phyloP scores from a whole-genome alignment of 2,329 filamentous ascomycete genomes.

The Zymoseptoria brevis region DNA sequence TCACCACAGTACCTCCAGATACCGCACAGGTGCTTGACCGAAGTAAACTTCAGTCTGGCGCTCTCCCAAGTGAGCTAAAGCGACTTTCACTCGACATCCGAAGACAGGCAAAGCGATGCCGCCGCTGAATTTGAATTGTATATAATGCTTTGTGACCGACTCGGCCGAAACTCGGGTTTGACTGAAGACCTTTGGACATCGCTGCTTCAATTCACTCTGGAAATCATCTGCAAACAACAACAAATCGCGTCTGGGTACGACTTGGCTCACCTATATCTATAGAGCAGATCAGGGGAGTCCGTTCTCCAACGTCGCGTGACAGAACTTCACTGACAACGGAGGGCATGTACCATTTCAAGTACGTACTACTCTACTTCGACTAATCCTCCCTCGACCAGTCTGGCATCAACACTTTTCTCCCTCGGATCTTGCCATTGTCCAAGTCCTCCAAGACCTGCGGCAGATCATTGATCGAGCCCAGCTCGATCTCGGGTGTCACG shows the following conservation, averaged over 20 bases:
- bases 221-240: no score
- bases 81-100: conserved; percentile 1
- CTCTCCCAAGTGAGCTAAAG: conserved; percentile 18
- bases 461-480: conserved; percentile 29
- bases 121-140: neutral
- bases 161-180: neutral
- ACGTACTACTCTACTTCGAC: no score
- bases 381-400: conserved; percentile 11
- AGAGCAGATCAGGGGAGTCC: no score
- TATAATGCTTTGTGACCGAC: neutral
- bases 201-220: no score
- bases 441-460: conserved; percentile 29
- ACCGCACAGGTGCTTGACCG: conserved; percentile 11
- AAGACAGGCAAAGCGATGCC: neutral
- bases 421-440: conserved; percentile 31
- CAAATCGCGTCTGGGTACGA: neutral
- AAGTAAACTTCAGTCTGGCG: conserved; percentile 16
- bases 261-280: neutral
- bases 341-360: no score
- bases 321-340: no score
- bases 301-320: no score
- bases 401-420: conserved; percentile 22
- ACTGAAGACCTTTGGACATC: no score
- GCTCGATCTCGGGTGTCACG: conserved; percentile 31
- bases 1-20: conserved; percentile 16